Evolutionary conservation across 148 eudicot genomes (phyloP), one percentile per base, ranked within the genome.

Genomic region (Chenopodium berlandieri): DNA sequence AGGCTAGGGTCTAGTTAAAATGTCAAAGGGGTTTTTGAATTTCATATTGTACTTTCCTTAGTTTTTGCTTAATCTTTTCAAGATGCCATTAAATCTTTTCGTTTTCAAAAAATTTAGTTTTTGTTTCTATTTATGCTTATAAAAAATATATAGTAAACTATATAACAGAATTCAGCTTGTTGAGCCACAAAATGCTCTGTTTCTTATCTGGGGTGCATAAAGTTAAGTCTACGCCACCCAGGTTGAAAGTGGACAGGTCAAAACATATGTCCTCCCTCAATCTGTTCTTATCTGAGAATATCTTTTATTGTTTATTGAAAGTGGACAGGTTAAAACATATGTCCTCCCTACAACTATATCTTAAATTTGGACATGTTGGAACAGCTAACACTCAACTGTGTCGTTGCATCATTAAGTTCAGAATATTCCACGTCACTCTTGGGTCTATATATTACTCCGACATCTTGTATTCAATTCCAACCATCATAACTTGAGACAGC

Each of bases 401-500:
- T 20, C 46, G 22, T 9, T 5, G 5, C 58, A 22, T 70, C 44
- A 37, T 37, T 22, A 71, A 7, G 25, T 20, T 71, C 16, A 17
- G 72, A 68, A 6, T 14, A 2, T 68, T 27, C 34, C 70, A 68
- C 6, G 8, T 30, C 7, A 32, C 31, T 46, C 47, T 2, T 17
- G 22, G 37, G 77, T 27, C n/a, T 27, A 52, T 74, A 30, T 27
- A n/a, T 2, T 4, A 50, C 0, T 52, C 56, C 20, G 30, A 27
- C 30, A n/a, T 11, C 34, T 19, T 73, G 31, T 40, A 71, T 71
- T 44, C 3, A 22, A 74, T 22, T 9, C 4, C 47, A 12, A 52
- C 13, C 56, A 73, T 76, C 32, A 47, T 75, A 22, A 75, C 67
- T 65, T 74, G 52, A 70, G 72, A n/a, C 37, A 31, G n/a, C 46